Conservation (phyloP, 257 asterid genomes). For the Salvia miltiorrhiza region DNA sequence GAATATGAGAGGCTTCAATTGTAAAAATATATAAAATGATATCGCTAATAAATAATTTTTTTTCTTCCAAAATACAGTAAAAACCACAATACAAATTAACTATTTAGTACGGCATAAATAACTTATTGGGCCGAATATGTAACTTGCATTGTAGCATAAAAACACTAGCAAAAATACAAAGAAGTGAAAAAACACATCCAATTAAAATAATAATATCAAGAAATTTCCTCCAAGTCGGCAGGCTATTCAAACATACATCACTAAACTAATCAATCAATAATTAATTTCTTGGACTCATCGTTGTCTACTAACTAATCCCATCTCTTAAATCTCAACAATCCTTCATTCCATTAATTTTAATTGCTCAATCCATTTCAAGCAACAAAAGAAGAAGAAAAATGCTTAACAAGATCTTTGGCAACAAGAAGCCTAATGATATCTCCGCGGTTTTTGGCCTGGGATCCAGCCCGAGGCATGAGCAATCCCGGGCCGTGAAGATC, state of each 20-base stretch:
- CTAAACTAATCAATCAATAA: too few relatives aligned
- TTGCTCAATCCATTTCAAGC: background rate
- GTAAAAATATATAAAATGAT: too few relatives aligned
- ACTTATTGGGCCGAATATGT: too few relatives aligned
- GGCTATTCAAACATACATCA: background rate
- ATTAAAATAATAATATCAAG: background rate
- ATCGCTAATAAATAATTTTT: too few relatives aligned
- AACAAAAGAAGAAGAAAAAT: conserved; percentile 16
- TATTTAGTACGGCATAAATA: background rate
- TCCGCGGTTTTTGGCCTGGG: background rate
- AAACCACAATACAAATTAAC: too few relatives aligned
- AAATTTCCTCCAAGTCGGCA: background rate
- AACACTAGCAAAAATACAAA: background rate
- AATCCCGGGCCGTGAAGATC: conserved; percentile 49
- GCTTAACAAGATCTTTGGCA: conserved; percentile 39
- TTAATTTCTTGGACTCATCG: conserved; percentile 20
- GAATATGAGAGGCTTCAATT: too few relatives aligned
- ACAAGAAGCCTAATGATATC: conserved; percentile 12
- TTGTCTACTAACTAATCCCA: background rate
- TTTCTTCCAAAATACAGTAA: too few relatives aligned
- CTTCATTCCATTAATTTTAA: background rate
- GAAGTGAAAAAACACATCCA: background rate
- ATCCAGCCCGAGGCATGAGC: background rate
- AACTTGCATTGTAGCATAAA: background rate
- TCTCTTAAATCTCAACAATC: background rate